These are phyloP conservation scores for Eutrema salsugineum DNA, from an alignment of 441 rosid species.

Conservation along the genomic window DNA sequence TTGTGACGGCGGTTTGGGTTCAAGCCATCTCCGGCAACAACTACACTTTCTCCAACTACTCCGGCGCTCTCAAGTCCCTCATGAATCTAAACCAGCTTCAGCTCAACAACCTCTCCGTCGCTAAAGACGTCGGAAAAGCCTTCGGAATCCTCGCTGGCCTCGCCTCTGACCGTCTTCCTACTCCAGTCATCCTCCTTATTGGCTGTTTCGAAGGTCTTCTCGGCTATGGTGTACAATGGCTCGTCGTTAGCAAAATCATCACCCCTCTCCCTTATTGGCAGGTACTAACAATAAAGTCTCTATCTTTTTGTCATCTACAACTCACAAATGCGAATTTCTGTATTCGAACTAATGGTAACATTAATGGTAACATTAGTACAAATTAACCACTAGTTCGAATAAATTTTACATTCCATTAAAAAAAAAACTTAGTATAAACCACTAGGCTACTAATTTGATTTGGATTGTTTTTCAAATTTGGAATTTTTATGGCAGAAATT, in stretches of 20 bases:
- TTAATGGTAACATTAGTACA: no score
- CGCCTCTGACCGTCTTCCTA: conserved; percentile 45
- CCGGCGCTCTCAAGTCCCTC: conserved; percentile 45
- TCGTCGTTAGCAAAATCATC: conserved; percentile 47
- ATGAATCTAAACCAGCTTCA: conserved; percentile 47
- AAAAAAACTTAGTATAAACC: background rate
- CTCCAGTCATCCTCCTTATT: conserved; percentile 45
- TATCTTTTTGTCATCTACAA: background rate
- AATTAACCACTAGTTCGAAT: no score
- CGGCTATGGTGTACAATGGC: conserved; percentile 61
- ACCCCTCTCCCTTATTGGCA: conserved; percentile 46
- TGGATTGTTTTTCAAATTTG: no score
- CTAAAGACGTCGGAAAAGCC: conserved; percentile 61
- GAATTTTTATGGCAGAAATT: background rate
- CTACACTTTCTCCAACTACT: conserved; percentile 55
- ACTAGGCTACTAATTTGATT: no score
- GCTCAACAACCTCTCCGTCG: conserved; percentile 54
- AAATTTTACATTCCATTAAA: no score
- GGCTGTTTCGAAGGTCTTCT: conserved; percentile 49
- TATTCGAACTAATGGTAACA: no score
- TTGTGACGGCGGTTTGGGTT: conserved; percentile 54
- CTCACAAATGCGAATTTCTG: background rate
- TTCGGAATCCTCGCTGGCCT: conserved; percentile 59
- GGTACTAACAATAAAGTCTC: conserved; percentile 20
- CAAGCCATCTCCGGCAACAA: conserved; percentile 54